These are phyloP conservation scores for Rubia occidens DNA, from an alignment of 305 asterid genomes.

Conservation along the genomic window DNA sequence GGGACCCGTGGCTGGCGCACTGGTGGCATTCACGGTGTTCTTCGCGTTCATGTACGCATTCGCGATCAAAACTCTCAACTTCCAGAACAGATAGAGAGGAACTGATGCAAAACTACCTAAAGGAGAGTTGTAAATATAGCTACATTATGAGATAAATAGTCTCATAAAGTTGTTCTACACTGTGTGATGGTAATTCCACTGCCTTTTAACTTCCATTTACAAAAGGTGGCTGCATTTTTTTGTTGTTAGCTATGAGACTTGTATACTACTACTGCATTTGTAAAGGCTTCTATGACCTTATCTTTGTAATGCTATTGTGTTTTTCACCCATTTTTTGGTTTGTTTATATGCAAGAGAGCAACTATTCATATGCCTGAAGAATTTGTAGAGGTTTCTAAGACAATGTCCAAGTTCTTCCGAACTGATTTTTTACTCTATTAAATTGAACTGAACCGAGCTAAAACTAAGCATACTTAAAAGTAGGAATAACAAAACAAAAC, in stretches of 20 bases:
- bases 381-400: too few species aligned
- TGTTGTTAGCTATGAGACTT: not conserved
- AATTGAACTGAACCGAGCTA: too few species aligned
- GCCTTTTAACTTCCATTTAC: not conserved
- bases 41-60: slow-evolving; percentile 69
- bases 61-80: slow-evolving; percentile 69
- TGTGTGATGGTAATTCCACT: not conserved
- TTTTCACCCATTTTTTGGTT: not conserved
- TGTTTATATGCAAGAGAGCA: not conserved
- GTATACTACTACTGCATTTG: not conserved
- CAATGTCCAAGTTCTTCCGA: too few species aligned
- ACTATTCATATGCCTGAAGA: not conserved
- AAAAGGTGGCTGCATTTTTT: not conserved
- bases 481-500: too few species aligned
- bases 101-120: not conserved
- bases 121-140: slow-evolving; percentile 19
- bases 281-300: not conserved
- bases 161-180: not conserved
- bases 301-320: not conserved
- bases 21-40: slow-evolving; percentile 62
- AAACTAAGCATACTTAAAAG: too few species aligned
- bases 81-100: slow-evolving; percentile 55
- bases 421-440: too few species aligned
- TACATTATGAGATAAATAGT: not conserved
- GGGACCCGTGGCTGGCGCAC: slow-evolving; percentile 63